phyloP scores from a whole-genome alignment of 306 rosid genomes.

The Rubus idaeus region DNA sequence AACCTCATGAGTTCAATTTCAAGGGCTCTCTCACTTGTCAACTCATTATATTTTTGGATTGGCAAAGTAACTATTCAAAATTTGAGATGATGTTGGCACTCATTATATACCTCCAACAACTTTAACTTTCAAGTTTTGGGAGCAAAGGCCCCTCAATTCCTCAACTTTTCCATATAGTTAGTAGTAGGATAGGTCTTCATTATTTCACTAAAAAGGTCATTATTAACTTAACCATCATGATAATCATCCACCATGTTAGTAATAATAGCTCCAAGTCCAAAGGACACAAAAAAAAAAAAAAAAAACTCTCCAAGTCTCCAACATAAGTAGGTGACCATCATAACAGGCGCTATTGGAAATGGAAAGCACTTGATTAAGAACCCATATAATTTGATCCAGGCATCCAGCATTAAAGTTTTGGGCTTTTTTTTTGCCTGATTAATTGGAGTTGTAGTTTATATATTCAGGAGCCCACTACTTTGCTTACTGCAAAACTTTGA shows the following conservation, averaged over 20 bases:
- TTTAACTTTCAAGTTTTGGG: constrained; percentile 14
- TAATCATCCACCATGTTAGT: background rate
- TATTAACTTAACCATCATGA: constrained; percentile 2
- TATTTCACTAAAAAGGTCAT: background rate
- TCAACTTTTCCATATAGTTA: background rate
- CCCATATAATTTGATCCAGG: background rate
- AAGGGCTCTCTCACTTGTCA: constrained; percentile 10
- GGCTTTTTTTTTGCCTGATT: background rate
- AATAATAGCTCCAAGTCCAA: background rate
- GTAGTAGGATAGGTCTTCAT: background rate
- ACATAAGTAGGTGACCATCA: too few relatives aligned
- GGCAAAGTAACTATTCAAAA: background rate
- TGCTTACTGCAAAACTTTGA: background rate
- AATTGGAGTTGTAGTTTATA: too few relatives aligned
- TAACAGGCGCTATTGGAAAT: background rate
- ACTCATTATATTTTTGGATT: constrained; percentile 9
- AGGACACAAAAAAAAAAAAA: background rate
- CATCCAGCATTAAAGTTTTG: background rate
- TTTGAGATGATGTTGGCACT: background rate
- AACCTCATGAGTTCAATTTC: constrained; percentile 9
- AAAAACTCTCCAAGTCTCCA: too few relatives aligned
- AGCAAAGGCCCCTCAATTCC: background rate
- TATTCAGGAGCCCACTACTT: background rate
- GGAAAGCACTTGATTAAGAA: background rate
- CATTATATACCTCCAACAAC: background rate